Evolutionary conservation across 108 stramenopile genomes (phyloP).

Genomic region (Cylindrotheca fusiformis): DNA sequence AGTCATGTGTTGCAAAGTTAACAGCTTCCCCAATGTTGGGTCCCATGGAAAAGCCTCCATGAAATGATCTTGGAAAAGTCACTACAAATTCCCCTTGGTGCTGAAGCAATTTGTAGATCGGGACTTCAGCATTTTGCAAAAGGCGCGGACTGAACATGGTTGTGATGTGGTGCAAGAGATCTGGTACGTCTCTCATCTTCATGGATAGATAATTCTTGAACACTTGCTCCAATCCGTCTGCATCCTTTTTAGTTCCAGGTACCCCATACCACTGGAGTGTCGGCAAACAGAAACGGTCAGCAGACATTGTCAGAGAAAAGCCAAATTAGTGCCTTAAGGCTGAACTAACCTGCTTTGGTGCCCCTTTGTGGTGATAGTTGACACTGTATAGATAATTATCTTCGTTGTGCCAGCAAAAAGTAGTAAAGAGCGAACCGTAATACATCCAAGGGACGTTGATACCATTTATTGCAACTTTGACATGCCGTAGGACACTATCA

Average conservation of each 20-base stretch:
- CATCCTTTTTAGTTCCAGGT: constrained; percentile 78
- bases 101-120: constrained; percentile 88
- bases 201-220: constrained; percentile 88
- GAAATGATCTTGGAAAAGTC: constrained; percentile 96
- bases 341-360: constrained; percentile 96
- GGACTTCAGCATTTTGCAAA: constrained; percentile 77
- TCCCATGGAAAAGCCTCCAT: constrained; percentile 94
- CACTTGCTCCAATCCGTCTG: constrained; percentile 80
- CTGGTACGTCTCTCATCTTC: constrained; percentile 91
- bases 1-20: constrained; percentile 90
- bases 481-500: constrained; percentile 82
- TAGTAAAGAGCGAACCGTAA: constrained; percentile 93
- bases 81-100: constrained; percentile 93
- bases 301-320: too few species aligned
- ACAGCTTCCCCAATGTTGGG: constrained; percentile 97
- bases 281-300: too few species aligned
- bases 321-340: too few species aligned
- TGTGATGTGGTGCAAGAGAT: constrained; percentile 92
- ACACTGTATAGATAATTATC: constrained; percentile 98
- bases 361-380: constrained; percentile 97
- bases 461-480: constrained; percentile 92
- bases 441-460: constrained; percentile 98
- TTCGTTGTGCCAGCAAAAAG: constrained; percentile 99
- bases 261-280: constrained; percentile 99
- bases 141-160: constrained; percentile 92